Percentiles rank a stretch among this genome's conserved stretches.
Conservation (phyloP, 495 filamentous ascomycete genomes). For the Cercophora sp. region DNA sequence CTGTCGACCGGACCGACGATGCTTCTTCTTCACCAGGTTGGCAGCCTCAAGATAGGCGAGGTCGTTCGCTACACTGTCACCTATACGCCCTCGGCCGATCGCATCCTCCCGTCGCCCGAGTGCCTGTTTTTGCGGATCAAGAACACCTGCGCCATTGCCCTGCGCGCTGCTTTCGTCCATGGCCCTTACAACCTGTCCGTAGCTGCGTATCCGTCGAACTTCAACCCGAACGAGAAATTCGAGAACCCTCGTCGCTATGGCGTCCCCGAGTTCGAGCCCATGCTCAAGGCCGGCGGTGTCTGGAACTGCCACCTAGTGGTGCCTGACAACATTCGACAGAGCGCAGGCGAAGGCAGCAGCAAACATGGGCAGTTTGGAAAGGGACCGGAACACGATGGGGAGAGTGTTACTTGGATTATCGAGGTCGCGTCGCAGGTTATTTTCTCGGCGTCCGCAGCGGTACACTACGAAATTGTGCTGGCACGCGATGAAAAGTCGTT, state of each 20-base stretch:
- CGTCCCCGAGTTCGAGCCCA: slow-evolving; percentile 85
- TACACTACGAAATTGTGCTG: slow-evolving; percentile 86
- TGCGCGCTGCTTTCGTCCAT: slow-evolving; percentile 92
- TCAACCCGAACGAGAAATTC: slow-evolving; percentile 71
- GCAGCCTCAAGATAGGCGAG: slow-evolving; percentile 88
- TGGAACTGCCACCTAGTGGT: slow-evolving; percentile 77
- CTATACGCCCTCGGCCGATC: slow-evolving; percentile 84
- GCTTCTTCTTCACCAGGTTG: slow-evolving; percentile 84
- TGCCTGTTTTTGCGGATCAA: slow-evolving; percentile 78
- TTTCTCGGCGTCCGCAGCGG: slow-evolving; percentile 80
- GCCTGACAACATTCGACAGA: slow-evolving; percentile 61
- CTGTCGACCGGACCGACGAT: slow-evolving; percentile 45
- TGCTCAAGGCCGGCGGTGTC: slow-evolving; percentile 86
- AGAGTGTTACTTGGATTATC: slow-evolving; percentile 78
- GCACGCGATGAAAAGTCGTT: slow-evolving; percentile 81
- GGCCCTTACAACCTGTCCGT: slow-evolving; percentile 90
- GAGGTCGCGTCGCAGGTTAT: slow-evolving; percentile 89
- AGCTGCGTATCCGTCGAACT: slow-evolving; percentile 74
- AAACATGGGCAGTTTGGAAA: slow-evolving; percentile 33
- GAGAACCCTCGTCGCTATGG: slow-evolving; percentile 59
- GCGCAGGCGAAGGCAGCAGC: slow-evolving; percentile 28
- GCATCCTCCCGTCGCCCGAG: slow-evolving; percentile 76
- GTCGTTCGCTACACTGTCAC: slow-evolving; percentile 88
- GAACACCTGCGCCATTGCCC: slow-evolving; percentile 84
- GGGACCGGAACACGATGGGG: slow-evolving; percentile 32